Evolutionary conservation across 2,329 filamentous ascomycete genomes (phyloP).

Genomic region (Blastomyces gilchristii): DNA sequence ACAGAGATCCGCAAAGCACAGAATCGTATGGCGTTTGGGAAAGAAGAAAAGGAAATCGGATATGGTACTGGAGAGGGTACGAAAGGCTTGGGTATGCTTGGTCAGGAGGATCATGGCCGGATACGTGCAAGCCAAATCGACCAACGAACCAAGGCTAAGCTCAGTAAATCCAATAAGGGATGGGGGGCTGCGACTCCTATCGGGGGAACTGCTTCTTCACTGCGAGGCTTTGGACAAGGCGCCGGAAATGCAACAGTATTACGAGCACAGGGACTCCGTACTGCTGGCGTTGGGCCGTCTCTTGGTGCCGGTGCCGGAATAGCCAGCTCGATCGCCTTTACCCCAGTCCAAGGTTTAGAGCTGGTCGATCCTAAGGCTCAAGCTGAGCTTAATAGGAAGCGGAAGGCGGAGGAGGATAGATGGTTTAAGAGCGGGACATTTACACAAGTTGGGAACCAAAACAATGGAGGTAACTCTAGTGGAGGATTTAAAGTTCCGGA

Average conservation of each 20-base stretch:
- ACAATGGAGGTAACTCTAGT: conserved; percentile 14
- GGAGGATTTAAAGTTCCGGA: conserved; percentile 66
- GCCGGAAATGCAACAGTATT: conserved; percentile 57
- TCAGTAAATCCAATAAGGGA: conserved; percentile 89
- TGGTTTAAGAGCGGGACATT: conserved; percentile 99
- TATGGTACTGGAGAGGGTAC: conserved; percentile 81
- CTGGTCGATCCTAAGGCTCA: conserved; percentile 87
- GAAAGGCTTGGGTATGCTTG: conserved; percentile 89
- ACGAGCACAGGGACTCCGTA: conserved; percentile 66
- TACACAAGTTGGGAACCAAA: conserved; percentile 59
- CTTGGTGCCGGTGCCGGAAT: conserved; percentile 58
- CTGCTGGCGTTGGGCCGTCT: conserved; percentile 68
- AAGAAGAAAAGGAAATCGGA: conserved; percentile 87
- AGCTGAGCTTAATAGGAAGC: conserved; percentile 77
- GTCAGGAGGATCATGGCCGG: conserved; percentile 74
- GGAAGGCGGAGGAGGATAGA: conserved; percentile 85
- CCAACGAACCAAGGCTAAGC: conserved; percentile 81
- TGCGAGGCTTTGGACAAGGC: conserved; percentile 64
- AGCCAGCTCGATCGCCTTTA: conserved; percentile 81
- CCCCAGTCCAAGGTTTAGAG: conserved; percentile 86
- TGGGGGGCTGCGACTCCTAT: conserved; percentile 65
- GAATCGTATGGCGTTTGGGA: conserved; percentile 90
- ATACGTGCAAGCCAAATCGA: conserved; percentile 85
- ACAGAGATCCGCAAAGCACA: conserved; percentile 92
- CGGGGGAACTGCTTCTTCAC: conserved; percentile 59